Evolutionary conservation across 768 basidiomycete species (phyloP).

Genomic region (Leccinum subgranulosum): DNA sequence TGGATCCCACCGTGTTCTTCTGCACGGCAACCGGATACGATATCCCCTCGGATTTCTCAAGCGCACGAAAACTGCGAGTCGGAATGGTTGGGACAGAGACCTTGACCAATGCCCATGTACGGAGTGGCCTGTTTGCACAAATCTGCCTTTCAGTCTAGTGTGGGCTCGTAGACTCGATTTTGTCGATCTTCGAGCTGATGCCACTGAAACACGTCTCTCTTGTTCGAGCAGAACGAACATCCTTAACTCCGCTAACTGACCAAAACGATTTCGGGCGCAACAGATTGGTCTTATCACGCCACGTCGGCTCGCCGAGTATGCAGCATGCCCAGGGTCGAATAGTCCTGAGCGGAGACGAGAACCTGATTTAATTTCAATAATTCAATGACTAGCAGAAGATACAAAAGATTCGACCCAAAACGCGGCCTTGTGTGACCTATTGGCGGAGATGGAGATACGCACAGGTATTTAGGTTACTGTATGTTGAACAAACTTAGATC

Average conservation of each 20-base stretch:
- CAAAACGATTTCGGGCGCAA: neutral
- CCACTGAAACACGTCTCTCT: conserved; percentile 5
- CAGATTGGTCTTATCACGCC: neutral
- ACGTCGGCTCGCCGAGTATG: neutral
- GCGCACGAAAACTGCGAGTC: neutral
- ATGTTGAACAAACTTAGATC: neutral
- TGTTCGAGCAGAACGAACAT: neutral
- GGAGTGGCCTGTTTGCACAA: neutral
- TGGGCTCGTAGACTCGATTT: neutral
- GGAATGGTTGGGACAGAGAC: neutral
- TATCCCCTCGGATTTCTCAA: conserved; percentile 25
- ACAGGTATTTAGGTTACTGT: neutral
- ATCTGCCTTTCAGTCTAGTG: neutral
- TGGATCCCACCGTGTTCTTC: neutral
- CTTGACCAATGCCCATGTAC: conserved; percentile 4
- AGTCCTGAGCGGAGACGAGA: neutral
- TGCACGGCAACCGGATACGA: neutral
- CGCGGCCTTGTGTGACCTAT: neutral
- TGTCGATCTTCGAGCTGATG: neutral
- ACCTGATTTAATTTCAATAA: neutral
- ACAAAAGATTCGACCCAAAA: neutral
- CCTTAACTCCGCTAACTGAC: conserved; percentile 4
- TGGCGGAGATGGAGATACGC: neutral
- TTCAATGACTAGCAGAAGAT: neutral
- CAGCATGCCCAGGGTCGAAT: neutral